phyloP scores from a whole-genome alignment of 768 basidiomycete genomes.

The Chalciporus chontae region DNA sequence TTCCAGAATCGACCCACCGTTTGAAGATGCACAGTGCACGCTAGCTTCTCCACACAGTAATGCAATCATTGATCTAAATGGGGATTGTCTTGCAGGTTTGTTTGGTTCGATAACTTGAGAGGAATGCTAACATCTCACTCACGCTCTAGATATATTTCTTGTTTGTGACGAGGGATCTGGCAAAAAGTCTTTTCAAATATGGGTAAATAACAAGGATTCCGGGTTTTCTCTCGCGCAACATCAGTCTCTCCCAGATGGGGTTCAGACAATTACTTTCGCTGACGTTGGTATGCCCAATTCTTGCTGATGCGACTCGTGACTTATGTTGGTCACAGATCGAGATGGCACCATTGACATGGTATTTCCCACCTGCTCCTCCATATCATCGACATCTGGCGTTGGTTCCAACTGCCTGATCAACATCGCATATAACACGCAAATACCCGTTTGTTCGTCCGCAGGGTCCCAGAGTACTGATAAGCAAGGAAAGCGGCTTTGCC shows the following conservation, averaged over 20 bases:
- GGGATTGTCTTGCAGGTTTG: constrained; percentile 89
- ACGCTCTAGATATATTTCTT: constrained; percentile 73
- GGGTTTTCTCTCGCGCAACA: constrained; percentile 70
- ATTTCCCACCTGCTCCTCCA: constrained; percentile 75
- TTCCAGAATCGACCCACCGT: constrained; percentile 53
- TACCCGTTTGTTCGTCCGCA: constrained; percentile 68
- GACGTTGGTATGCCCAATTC: constrained; percentile 68
- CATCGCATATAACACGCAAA: constrained; percentile 90
- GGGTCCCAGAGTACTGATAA: constrained; percentile 44
- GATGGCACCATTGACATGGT: constrained; percentile 97
- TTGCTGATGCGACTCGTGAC: not conserved
- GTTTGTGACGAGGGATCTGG: constrained; percentile 68
- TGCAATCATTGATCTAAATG: constrained; percentile 90
- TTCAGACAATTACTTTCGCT: constrained; percentile 80
- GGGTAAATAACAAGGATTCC: constrained; percentile 79
- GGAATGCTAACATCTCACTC: not conserved
- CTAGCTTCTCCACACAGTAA: constrained; percentile 92
- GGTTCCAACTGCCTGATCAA: constrained; percentile 81
- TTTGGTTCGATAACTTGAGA: not conserved
- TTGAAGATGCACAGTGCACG: constrained; percentile 64
- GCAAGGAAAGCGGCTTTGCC: constrained; percentile 57
- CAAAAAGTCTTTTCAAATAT: constrained; percentile 79
- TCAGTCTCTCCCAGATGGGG: constrained; percentile 68
- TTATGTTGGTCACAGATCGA: constrained; percentile 52
- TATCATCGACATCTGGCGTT: constrained; percentile 65